Base-by-base conservation (phyloP, 2,329 filamentous ascomycete genomes). In the Pestalotiopsis sp. region DNA sequence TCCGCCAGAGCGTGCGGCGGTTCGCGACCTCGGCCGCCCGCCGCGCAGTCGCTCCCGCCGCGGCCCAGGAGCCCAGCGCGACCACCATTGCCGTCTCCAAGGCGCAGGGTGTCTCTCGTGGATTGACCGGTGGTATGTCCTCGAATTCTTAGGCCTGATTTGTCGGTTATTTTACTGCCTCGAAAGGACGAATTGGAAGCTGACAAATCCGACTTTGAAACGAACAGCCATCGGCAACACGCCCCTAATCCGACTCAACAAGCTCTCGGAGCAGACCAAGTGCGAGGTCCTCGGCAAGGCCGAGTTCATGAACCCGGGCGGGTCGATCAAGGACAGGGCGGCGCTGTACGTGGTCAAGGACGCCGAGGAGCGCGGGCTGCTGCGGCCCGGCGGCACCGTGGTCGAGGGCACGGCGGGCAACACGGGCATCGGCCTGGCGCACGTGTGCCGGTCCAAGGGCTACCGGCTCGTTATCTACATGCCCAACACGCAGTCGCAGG, bases 391-490 rank as follows among this genome's bases (percentile, higher is more conserved):
- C 66, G 96, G 96, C 70, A 98, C 96, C 23, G 95, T 99, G 13
- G 92, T 99, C 69, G 96, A 99, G 83, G 96, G 96, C 71, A 99
- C 96, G 4, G 96, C 96, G 0, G 96, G 96, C 66, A 99, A 98
- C 86, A 99, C 96, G 38, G 96, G 96, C 73, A 99, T 99, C 80
- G 96, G 96, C 1, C 92, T 99, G 58, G 96, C 96, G 23, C 96
- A 98, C 83, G 96, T 99, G 68, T 98, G 96, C 84, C 90, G 95
- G 70, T 93, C 92, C 49, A 92, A 92, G 76, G 96, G 95, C 56
- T 98, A 99, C 87, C 92, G 92, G 79, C 90, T 97, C 65, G 95
- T 98, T 78, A 99, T 99, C 79, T 99, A 98, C 89, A 98, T 99
- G 96, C 96, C 96, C 76, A 93, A 99, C 86, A 98, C 95, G 63